phyloP scores from a whole-genome alignment of 345 rosid genomes.

The Lumnitzera racemosa region DNA sequence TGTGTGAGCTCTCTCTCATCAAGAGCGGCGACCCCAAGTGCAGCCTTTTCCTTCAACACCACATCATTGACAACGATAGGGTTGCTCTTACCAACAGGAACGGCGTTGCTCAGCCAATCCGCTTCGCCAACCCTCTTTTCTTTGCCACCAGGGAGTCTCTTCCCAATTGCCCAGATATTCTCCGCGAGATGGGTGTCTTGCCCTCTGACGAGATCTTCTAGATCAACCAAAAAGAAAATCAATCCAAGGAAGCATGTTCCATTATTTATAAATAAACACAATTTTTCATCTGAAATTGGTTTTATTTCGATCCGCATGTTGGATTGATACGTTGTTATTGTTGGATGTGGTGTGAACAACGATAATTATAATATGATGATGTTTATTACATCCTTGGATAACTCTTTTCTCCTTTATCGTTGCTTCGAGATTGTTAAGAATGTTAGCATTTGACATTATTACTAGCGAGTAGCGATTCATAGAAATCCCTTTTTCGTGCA shows the following conservation, averaged over 20 bases:
- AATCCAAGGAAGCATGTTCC: neutral
- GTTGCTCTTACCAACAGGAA: constrained; percentile 14
- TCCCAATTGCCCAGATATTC: constrained; percentile 7
- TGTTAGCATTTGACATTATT: too few relatives aligned
- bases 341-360: too few relatives aligned
- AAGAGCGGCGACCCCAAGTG: constrained; percentile 15
- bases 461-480: too few relatives aligned
- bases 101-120: constrained; percentile 7
- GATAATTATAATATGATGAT: too few relatives aligned
- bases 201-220: neutral
- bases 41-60: constrained; percentile 1
- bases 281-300: too few relatives aligned
- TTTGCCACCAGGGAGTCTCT: neutral
- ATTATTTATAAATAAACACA: too few relatives aligned
- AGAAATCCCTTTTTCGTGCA: too few relatives aligned
- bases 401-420: too few relatives aligned
- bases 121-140: constrained; percentile 13
- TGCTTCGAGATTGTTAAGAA: too few relatives aligned
- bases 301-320: too few relatives aligned
- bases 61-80: constrained; percentile 8
- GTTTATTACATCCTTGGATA: too few relatives aligned
- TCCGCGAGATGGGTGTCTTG: constrained; percentile 16
- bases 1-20: constrained; percentile 10
- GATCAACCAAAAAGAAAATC: neutral
- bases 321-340: too few relatives aligned